phyloP scores from a whole-genome alignment of 768 basidiomycete genomes.

The Rhodotorula graminis region DNA sequence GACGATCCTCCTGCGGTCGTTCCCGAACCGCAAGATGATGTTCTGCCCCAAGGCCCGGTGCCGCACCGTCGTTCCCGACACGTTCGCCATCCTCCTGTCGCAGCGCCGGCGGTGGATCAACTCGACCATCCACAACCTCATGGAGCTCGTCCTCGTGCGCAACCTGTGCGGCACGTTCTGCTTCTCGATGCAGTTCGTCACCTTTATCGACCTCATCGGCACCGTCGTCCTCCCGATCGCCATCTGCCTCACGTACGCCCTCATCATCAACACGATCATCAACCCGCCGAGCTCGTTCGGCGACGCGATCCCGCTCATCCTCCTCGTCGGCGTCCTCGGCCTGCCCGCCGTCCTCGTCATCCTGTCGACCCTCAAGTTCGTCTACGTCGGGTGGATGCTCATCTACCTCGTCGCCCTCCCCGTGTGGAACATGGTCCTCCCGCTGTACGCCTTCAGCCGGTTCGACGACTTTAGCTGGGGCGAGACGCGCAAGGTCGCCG shows the following conservation, averaged over 20 bases:
- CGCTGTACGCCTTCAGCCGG: conserved; percentile 88
- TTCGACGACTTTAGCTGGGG: conserved; percentile 99
- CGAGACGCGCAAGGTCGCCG: conserved; percentile 96
- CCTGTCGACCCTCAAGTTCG: conserved; percentile 86
- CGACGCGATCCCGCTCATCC: conserved; percentile 86
- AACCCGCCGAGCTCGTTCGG: conserved; percentile 77
- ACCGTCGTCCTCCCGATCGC: conserved; percentile 91
- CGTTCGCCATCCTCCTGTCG: conserved; percentile 84
- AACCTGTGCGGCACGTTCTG: conserved; percentile 98
- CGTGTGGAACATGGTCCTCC: conserved; percentile 87
- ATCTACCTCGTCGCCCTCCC: conserved; percentile 88
- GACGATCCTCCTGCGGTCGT: conserved; percentile 89
- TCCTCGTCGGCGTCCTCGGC: conserved; percentile 85
- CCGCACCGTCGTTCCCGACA: conserved; percentile 91
- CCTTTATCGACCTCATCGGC: conserved; percentile 91
- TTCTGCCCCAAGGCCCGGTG: conserved; percentile 94
- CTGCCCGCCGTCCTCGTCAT: conserved; percentile 87
- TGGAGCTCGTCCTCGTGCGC: conserved; percentile 95
- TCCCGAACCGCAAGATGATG: conserved; percentile 99
- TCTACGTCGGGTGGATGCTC: conserved; percentile 98
- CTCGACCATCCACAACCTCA: conserved; percentile 97
- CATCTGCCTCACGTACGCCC: conserved; percentile 79
- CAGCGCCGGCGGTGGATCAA: conserved; percentile 99
- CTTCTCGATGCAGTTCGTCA: conserved; percentile 99
- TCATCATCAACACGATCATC: conserved; percentile 75